Evolutionary conservation across 139 green algal genomes (phyloP), one percentile per base, ranked within the genome.

Genomic region (Deuterostichococcus epilithicus): DNA sequence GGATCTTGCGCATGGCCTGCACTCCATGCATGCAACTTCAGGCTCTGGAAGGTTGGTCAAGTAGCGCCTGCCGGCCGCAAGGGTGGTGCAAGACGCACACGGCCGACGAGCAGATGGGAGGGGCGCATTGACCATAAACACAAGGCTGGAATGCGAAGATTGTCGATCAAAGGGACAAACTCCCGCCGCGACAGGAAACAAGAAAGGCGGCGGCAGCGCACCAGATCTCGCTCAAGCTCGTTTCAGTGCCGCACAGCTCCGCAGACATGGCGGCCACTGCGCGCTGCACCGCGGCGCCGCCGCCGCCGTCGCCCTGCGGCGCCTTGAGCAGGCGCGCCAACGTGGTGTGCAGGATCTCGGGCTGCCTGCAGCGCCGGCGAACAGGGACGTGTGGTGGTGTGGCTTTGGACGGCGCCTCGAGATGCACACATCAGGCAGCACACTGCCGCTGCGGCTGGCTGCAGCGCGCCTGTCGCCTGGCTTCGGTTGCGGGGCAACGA

Each of bases 321-420:
- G 83, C 77, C 73, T 75, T 70, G 60, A 91, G 82, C 58, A 92
- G 63, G 0, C 90, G 77, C 0, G 86, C 90, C 2, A 94, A 68
- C 0, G 90, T 94, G 28, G 83, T 94, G 81, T 94, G 85, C 67
- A 94, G 85, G 35, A 94, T 89, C 39, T 74, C 42, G 0, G 78
- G 76, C 36, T 94, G 82, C 32, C 77, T 84, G n/a, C 42, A 93
- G 82, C 65, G 82, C 82, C 72, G 89, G 86, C 15, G 68, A 22
- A 10, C 37, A 69, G 20, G 63, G 28, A 69, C 28, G n/a, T 8
- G 20, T 5, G 6, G 59, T 67, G 59, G 25, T n/a, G 26, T n/a
- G 59, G 5, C 6, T 8, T 4, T 8, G 25, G 10, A 32, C 13
- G 26, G 59, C 25, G 6, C 18, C 45, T 60, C 18, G 45, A 60